phyloP scores from a whole-genome alignment of 139 green algal species.

The Closterium sp. region DNA sequence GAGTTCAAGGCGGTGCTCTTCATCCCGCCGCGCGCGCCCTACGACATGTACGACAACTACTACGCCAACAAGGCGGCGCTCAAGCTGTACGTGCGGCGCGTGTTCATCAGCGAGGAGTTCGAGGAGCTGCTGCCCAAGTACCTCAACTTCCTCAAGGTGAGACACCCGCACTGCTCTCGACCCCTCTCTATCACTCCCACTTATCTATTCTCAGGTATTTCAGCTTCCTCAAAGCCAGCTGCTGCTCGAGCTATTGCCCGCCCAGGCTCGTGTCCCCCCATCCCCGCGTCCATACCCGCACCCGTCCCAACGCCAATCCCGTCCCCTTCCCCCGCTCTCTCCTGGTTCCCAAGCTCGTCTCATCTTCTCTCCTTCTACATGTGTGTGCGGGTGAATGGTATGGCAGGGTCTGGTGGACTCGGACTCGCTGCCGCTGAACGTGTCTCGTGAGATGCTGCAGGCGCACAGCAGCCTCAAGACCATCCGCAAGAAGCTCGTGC shows the following conservation, averaged over 20 bases:
- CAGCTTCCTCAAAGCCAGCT: too few species aligned
- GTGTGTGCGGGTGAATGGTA: too few species aligned
- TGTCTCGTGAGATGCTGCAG: slow-evolving; percentile 94
- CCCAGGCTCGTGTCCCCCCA: too few species aligned
- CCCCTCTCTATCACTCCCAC: too few species aligned
- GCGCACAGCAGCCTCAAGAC: slow-evolving; percentile 84
- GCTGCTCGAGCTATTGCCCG: too few species aligned
- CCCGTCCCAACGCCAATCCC: too few species aligned
- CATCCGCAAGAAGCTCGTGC: slow-evolving; percentile 98
- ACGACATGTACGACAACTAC: slow-evolving; percentile 87
- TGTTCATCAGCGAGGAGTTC: slow-evolving; percentile 93
- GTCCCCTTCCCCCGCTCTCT: too few species aligned
- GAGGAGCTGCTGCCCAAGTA: slow-evolving; percentile 91
- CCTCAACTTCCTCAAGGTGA: slow-evolving; percentile 65
- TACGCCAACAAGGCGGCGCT: slow-evolving; percentile 72
- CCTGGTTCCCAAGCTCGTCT: too few species aligned
- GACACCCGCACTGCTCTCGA: too few species aligned
- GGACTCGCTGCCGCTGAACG: slow-evolving; percentile 93
- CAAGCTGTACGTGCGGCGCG: slow-evolving; percentile 92
- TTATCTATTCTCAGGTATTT: too few species aligned
- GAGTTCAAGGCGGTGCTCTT: slow-evolving; percentile 97
- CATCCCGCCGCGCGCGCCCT: slow-evolving; percentile 72
- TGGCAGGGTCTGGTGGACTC: slow-evolving; percentile 96
- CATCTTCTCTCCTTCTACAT: too few species aligned
- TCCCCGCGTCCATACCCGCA: too few species aligned